phyloP scores from a whole-genome alignment of 495 filamentous ascomycete species.

The Aspergillus nidulans region DNA sequence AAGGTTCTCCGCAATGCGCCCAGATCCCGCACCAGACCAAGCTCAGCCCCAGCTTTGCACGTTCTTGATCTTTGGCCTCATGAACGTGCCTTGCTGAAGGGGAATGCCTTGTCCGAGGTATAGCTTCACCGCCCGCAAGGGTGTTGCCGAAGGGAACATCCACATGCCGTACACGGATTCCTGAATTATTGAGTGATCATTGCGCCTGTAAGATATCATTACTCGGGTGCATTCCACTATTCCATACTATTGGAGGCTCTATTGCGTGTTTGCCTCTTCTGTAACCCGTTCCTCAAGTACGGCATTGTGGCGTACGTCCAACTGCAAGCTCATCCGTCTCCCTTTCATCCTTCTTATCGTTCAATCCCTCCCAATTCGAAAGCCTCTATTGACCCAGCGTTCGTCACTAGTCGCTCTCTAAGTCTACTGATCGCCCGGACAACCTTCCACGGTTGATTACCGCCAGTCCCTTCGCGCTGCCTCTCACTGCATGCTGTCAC shows the following conservation, averaged over 20 bases:
- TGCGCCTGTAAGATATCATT: background rate
- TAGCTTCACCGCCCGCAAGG: conserved; percentile 2
- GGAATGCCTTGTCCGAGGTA: background rate
- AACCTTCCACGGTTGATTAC: conserved; percentile 5
- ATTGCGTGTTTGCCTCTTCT: conserved; percentile 5
- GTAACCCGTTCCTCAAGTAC: background rate
- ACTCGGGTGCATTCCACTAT: background rate
- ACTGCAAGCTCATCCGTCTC: background rate
- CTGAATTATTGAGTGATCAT: background rate
- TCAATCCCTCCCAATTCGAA: background rate
- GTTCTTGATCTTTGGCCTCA: background rate
- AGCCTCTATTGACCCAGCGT: background rate
- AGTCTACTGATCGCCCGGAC: background rate
- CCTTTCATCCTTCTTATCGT: background rate
- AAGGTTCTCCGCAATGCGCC: background rate
- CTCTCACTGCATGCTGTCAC: conserved; percentile 22
- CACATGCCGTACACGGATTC: background rate
- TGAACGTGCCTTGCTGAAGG: background rate
- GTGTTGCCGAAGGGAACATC: background rate
- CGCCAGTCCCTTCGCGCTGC: background rate
- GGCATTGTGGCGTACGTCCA: background rate
- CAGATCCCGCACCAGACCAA: background rate
- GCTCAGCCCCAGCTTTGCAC: background rate
- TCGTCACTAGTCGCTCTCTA: background rate
- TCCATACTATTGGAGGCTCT: conserved; percentile 2